These are phyloP conservation scores for Myriosclerotinia duriaeana DNA, from an alignment of 2,329 filamentous ascomycete genomes.

Conservation along the genomic window DNA sequence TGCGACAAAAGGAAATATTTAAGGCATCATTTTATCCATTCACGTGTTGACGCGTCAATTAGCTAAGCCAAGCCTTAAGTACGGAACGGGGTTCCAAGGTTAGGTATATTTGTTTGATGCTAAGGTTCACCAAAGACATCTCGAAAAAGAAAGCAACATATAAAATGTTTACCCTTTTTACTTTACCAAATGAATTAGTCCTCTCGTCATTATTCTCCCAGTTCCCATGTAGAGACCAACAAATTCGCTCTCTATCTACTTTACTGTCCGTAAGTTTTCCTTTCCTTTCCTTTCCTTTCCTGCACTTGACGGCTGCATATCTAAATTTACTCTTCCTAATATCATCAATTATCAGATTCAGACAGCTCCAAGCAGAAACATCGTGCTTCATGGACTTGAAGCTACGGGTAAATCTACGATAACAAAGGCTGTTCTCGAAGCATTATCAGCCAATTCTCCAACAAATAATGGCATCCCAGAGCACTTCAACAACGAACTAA, in stretches of 20 bases:
- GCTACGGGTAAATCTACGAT: slow-evolving; percentile 84
- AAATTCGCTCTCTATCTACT: slow-evolving; percentile 58
- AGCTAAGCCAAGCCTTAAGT: no score
- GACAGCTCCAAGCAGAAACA: slow-evolving; percentile 45
- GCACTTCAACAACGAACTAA: slow-evolving; percentile 49
- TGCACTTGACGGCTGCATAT: background rate
- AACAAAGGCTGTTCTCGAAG: slow-evolving; percentile 59
- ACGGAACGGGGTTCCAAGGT: no score
- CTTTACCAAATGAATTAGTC: slow-evolving; percentile 53
- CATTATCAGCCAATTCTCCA: slow-evolving; percentile 48
- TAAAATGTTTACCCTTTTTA: slow-evolving; percentile 47
- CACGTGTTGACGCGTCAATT: no score
- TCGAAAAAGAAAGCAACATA: background rate
- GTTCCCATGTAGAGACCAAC: slow-evolving; percentile 58
- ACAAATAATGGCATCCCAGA: slow-evolving; percentile 56
- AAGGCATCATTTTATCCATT: no score
- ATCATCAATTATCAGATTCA: slow-evolving; percentile 16
- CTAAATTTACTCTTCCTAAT: slow-evolving; percentile 29
- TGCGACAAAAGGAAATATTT: no score
- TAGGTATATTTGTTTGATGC: no score
- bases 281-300: no score
- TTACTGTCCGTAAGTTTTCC: slow-evolving; percentile 45
- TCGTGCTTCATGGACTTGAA: slow-evolving; percentile 81
- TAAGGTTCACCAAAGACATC: background rate
- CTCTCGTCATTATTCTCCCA: slow-evolving; percentile 47